Percentiles rank a stretch among this genome's conserved stretches.
phyloP scores from a whole-genome alignment of 2,329 filamentous ascomycete species.

The Neofusicoccum kwambonambiense region DNA sequence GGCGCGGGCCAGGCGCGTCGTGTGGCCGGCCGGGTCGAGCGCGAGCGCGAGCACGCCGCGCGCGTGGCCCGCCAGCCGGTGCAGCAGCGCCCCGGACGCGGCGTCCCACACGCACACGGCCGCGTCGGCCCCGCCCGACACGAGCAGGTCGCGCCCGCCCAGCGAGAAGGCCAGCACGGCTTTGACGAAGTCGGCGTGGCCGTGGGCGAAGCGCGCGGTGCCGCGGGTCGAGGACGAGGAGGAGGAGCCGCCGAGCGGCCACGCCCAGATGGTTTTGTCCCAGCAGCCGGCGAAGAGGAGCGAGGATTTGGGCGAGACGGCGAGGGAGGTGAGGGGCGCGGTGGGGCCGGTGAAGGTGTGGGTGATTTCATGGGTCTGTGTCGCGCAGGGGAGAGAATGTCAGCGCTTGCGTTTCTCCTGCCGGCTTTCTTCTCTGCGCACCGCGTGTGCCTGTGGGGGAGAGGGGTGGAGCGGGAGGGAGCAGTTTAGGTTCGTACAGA shows the following conservation, averaged over 20 bases:
- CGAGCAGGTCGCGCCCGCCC: constrained; percentile 55
- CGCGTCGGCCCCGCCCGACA: constrained; percentile 49
- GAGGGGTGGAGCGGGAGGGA: not conserved
- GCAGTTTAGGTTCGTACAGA: constrained; percentile 50
- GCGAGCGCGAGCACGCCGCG: constrained; percentile 78
- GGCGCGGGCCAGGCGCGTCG: constrained; percentile 18
- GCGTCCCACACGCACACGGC: constrained; percentile 74
- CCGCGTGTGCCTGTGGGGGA: too few relatives aligned
- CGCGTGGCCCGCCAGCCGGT: constrained; percentile 74
- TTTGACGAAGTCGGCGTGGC: constrained; percentile 92
- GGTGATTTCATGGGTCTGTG: constrained; percentile 45
- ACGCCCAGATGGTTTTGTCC: constrained; percentile 91
- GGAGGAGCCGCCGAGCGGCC: constrained; percentile 46
- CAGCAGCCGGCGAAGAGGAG: constrained; percentile 85
- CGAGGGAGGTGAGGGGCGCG: constrained; percentile 62
- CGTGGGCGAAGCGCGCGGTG: constrained; percentile 33
- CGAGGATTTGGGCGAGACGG: constrained; percentile 29
- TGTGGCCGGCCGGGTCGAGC: constrained; percentile 64
- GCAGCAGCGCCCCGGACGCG: constrained; percentile 64
- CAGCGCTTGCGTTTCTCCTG: not conserved
- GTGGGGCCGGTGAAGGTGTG: constrained; percentile 68
- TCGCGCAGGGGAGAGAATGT: not conserved
- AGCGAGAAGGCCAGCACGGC: constrained; percentile 65
- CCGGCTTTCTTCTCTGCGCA: too few relatives aligned
- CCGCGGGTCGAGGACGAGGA: not conserved